A percentile compares a stretch with the other conserved stretches of the same genome.
These are phyloP conservation scores for Neofusicoccum laricinum DNA, from an alignment of 2,329 filamentous ascomycete genomes.

Conservation along the genomic window DNA sequence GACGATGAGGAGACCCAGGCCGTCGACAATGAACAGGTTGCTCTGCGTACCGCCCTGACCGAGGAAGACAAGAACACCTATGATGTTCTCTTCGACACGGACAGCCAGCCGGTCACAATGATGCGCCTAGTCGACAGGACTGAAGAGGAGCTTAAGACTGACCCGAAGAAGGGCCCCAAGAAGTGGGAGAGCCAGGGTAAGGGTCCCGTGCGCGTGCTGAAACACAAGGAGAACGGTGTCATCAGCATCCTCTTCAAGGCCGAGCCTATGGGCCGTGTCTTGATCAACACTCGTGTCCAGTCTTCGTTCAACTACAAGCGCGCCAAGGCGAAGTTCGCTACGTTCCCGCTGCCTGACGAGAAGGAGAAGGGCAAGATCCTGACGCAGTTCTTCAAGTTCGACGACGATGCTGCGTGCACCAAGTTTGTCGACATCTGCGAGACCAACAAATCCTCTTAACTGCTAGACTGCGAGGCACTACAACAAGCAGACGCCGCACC, in stretches of 20 bases:
- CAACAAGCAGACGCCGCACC: too few relatives aligned
- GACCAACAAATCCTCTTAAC: conserved; percentile 1
- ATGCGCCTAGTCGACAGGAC: conserved; percentile 27
- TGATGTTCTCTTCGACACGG: conserved; percentile 32
- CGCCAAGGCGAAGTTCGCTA: conserved; percentile 28
- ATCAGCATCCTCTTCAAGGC: conserved; percentile 33
- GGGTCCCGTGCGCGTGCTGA: conserved; percentile 35
- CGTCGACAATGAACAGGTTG: conserved; percentile 19
- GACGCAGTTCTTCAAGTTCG: conserved; percentile 27
- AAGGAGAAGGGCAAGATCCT: conserved; percentile 28
- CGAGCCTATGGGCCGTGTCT: conserved; percentile 26
- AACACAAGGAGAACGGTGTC: conserved; percentile 33
- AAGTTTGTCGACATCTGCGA: conserved; percentile 22
- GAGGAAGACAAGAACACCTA: conserved; percentile 28
- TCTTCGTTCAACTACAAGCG: conserved; percentile 24
- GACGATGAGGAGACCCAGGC: conserved; percentile 30
- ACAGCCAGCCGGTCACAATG: conserved; percentile 18
- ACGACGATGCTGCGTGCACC: conserved; percentile 28
- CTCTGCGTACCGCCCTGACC: conserved; percentile 29
- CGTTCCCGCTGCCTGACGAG: conserved; percentile 24
- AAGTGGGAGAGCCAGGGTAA: conserved; percentile 31
- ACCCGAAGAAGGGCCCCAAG: conserved; percentile 22
- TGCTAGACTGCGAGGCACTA: not conserved
- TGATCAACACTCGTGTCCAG: conserved; percentile 33
- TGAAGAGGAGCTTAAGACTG: conserved; percentile 22